Percentiles rank a stretch among this genome's conserved stretches.
These are phyloP conservation scores for Nicotiana paniculata DNA, from an alignment of 257 asterid genomes.

Conservation along the genomic window DNA sequence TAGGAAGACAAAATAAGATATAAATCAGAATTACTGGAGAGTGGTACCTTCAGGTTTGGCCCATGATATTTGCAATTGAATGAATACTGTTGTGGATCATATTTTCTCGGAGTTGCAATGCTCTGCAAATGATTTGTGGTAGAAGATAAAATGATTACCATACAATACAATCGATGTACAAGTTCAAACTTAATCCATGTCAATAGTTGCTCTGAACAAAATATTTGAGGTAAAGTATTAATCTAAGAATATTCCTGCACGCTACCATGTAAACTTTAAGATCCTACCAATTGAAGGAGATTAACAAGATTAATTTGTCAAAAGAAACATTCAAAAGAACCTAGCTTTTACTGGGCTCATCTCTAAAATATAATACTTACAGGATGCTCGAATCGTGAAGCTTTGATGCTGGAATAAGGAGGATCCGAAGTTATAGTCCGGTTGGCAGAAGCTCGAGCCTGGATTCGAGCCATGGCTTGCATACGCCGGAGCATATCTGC, in stretches of 20 bases:
- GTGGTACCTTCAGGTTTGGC: conserved; percentile 38
- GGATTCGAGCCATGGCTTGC: conserved; percentile 97
- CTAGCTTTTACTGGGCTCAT: not conserved
- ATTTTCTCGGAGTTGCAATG: conserved; percentile 18
- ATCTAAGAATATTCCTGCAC: not conserved
- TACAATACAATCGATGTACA: not conserved
- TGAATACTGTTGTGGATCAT: conserved; percentile 21
- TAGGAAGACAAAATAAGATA: not conserved
- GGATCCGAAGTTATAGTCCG: conserved; percentile 39
- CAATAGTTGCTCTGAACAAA: not conserved
- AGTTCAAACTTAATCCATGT: not conserved
- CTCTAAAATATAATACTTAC: conserved; percentile 27
- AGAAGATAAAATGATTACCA: not conserved
- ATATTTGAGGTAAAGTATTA: not conserved
- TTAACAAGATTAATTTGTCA: not conserved
- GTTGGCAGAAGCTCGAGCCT: conserved; percentile 79
- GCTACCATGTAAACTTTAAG: not conserved
- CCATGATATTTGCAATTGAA: conserved; percentile 23
- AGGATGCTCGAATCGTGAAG: conserved; percentile 23
- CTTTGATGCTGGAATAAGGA: conserved; percentile 21
- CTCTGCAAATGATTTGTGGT: conserved; percentile 30
- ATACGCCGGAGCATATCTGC: conserved; percentile 80
- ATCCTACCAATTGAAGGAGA: not conserved
- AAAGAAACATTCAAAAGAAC: not conserved
- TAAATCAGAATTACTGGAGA: not conserved